Percentiles rank a stretch among this genome's conserved stretches.
Conservation (phyloP, 176 grass and related monocot genomes). For the Aegilops tauschii region DNA sequence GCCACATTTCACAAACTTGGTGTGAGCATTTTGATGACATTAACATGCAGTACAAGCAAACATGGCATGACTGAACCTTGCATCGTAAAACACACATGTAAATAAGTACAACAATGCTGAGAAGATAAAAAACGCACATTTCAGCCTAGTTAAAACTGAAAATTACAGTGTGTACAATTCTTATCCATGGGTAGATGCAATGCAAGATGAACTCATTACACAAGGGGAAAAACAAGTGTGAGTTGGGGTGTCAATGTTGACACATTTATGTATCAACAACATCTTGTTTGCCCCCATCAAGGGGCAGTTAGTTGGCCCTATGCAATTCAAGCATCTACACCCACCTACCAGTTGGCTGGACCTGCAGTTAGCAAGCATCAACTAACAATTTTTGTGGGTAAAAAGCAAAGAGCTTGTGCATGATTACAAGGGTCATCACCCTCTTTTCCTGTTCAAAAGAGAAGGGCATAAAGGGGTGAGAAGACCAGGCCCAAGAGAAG, state of each 20-base stretch:
- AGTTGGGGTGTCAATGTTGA: constrained; percentile 37
- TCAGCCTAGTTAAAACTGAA: not conserved
- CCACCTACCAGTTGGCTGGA: constrained; percentile 40
- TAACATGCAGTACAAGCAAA: not conserved
- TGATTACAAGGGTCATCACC: constrained; percentile 25
- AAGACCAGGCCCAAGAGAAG: constrained; percentile 26
- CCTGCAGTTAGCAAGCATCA: constrained; percentile 32
- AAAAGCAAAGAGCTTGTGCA: constrained; percentile 27
- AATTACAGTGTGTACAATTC: not conserved
- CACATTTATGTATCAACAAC: constrained; percentile 41
- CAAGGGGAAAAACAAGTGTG: not conserved
- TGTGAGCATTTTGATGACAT: constrained; percentile 27
- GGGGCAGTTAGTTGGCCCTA: constrained; percentile 39
- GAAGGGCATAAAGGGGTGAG: not conserved
- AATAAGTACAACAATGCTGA: not conserved
- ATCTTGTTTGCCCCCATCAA: constrained; percentile 31
- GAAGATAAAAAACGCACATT: not conserved
- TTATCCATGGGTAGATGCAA: not conserved
- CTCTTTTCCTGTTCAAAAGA: constrained; percentile 50
- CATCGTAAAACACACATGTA: not conserved
- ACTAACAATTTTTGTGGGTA: not conserved
- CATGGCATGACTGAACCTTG: not conserved
- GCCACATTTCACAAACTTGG: constrained; percentile 23
- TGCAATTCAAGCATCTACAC: constrained; percentile 39
- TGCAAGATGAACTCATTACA: not conserved